A percentile compares a stretch with the other conserved stretches of the same genome.
Evolutionary conservation across 106 monocot species (phyloP).

Genomic region (Dendrobium huoshanense): DNA sequence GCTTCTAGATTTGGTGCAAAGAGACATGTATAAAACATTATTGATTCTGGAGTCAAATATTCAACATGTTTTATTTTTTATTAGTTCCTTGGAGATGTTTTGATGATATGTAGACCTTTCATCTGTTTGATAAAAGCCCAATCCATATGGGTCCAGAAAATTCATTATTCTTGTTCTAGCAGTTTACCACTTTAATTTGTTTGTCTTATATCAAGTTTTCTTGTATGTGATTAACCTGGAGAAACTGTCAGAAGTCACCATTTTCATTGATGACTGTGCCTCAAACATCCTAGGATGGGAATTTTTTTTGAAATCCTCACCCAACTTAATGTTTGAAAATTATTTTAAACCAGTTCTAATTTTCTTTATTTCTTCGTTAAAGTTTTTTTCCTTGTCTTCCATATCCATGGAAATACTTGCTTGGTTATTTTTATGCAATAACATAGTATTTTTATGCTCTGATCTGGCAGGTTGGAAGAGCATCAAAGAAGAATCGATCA

Average conservation of each 20-base stretch:
- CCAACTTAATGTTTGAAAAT: background rate
- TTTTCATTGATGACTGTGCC: background rate
- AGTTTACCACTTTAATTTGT: background rate
- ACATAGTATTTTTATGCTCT: background rate
- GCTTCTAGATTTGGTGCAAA: too few relatives aligned
- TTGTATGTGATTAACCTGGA: background rate
- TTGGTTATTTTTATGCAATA: background rate
- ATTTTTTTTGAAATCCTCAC: background rate
- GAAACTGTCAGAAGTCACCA: background rate
- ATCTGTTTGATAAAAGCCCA: background rate
- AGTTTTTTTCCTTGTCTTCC: background rate
- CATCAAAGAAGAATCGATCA: conserved; percentile 5
- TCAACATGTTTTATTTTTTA: background rate
- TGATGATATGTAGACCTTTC: too few relatives aligned
- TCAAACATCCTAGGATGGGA: background rate
- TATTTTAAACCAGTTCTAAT: background rate
- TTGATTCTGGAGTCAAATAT: background rate
- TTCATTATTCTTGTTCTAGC: background rate
- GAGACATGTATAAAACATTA: background rate
- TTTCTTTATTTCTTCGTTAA: background rate
- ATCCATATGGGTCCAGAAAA: background rate
- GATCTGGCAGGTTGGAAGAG: background rate
- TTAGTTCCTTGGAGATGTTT: background rate
- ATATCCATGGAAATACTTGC: background rate
- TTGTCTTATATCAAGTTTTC: background rate